Conservation (phyloP, 1,284 basidiomycete species). For the Cryptococcus sp. region DNA sequence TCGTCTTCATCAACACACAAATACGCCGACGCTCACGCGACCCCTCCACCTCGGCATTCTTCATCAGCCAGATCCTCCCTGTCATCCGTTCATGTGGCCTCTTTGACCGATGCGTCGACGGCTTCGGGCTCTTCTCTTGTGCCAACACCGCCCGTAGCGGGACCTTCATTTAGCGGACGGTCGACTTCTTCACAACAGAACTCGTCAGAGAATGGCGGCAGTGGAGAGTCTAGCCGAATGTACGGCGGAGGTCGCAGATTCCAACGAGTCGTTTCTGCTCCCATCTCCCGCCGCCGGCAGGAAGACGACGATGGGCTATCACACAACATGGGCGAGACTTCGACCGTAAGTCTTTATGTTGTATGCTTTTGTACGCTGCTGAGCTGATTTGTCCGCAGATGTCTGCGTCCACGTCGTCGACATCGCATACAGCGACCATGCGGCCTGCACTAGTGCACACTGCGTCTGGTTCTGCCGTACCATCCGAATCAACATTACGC, state of each 20-base stretch:
- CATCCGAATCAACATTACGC: slow-evolving; percentile 4
- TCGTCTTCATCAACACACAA: not conserved
- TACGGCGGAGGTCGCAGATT: slow-evolving; percentile 24
- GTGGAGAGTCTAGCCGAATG: slow-evolving; percentile 11
- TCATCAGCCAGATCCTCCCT: slow-evolving; percentile 31
- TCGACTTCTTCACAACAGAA: slow-evolving; percentile 11
- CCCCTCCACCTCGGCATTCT: slow-evolving; percentile 12
- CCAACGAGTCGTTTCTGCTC: slow-evolving; percentile 40
- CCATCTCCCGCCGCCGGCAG: slow-evolving; percentile 18
- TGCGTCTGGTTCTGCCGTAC: slow-evolving; percentile 26
- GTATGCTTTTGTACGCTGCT: not conserved
- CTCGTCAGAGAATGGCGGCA: slow-evolving; percentile 6
- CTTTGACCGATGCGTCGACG: slow-evolving; percentile 32
- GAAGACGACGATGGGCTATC: slow-evolving; percentile 8
- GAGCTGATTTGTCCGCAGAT: slow-evolving; percentile 4
- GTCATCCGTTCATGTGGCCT: slow-evolving; percentile 32
- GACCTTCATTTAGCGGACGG: not conserved
- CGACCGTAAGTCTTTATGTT: slow-evolving; percentile 11
- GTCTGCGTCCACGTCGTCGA: slow-evolving; percentile 16
- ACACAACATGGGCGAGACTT: slow-evolving; percentile 8
- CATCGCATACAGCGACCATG: slow-evolving; percentile 23
- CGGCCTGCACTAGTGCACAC: slow-evolving; percentile 28
- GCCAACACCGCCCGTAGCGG: slow-evolving; percentile 29
- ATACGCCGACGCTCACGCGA: not conserved
- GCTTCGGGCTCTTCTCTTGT: slow-evolving; percentile 28